Percentiles rank a stretch among this genome's conserved stretches.
These are phyloP conservation scores for Alternaria tenuissima DNA, from an alignment of 2,329 filamentous ascomycete species.

Conservation along the genomic window DNA sequence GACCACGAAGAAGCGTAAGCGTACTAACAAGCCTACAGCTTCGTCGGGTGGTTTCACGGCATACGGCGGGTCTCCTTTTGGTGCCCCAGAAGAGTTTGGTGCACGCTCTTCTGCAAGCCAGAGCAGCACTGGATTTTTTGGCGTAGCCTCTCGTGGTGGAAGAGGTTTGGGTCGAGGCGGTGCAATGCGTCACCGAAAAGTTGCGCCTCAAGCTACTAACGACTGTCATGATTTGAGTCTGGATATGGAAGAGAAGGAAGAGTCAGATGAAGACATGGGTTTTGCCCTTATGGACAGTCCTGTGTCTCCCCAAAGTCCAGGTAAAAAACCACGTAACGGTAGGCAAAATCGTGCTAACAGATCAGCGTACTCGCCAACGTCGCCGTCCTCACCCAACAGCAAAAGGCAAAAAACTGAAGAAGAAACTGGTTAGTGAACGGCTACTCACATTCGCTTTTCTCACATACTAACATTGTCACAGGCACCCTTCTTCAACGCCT, in stretches of 20 bases:
- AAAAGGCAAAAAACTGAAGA: not conserved
- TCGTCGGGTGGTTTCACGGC: not conserved
- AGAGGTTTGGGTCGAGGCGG: not conserved
- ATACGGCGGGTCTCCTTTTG: not conserved
- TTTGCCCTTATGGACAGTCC: not conserved
- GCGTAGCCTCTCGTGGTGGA: not conserved
- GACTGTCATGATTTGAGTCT: too few species aligned
- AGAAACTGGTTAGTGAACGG: not conserved
- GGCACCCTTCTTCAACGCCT: conserved; percentile 4
- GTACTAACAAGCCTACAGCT: not conserved
- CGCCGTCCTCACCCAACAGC: not conserved
- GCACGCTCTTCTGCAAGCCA: too few species aligned
- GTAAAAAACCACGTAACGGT: not conserved
- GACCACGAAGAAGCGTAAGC: not conserved
- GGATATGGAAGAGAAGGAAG: not conserved
- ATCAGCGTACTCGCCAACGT: not conserved
- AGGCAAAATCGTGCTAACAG: not conserved
- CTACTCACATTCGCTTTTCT: not conserved
- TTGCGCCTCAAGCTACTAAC: not conserved
- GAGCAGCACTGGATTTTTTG: too few species aligned
- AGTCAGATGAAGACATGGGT: not conserved
- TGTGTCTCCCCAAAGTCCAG: not conserved
- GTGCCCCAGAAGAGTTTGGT: too few species aligned
- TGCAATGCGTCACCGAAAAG: not conserved
- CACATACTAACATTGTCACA: not conserved